These are phyloP conservation scores for Phytophthora melonis DNA, from an alignment of 352 stramenopile genomes.

Conservation along the genomic window DNA sequence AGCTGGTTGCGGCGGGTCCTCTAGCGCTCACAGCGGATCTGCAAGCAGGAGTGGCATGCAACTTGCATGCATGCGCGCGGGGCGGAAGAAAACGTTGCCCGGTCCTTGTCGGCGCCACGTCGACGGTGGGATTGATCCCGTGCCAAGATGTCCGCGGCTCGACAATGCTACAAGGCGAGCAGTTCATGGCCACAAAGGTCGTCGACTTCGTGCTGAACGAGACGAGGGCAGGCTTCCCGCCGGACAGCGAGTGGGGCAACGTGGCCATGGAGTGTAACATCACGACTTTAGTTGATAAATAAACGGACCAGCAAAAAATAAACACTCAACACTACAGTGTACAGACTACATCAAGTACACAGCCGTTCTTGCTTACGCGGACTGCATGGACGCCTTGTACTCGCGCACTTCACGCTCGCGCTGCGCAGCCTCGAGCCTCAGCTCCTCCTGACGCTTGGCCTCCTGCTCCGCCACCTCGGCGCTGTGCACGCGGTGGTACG, in stretches of 20 bases:
- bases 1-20: not conserved
- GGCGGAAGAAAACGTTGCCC: conserved; percentile 32
- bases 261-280: not conserved
- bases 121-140: conserved; percentile 24
- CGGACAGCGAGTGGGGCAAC: not conserved
- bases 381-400: conserved; percentile 61
- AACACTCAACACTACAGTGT: not conserved
- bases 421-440: conserved; percentile 56
- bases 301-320: conserved; percentile 1
- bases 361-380: conserved; percentile 1
- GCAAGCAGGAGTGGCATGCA: conserved; percentile 23
- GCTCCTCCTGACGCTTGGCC: conserved; percentile 49
- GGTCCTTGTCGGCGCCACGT: not conserved
- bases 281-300: conserved; percentile 24
- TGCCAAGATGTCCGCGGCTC: conserved; percentile 17
- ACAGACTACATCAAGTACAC: not conserved
- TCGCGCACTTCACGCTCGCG: conserved; percentile 66
- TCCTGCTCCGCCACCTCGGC: conserved; percentile 63
- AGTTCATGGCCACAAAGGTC: not conserved
- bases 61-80: not conserved
- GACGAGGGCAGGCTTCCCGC: not conserved
- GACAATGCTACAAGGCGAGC: conserved; percentile 10
- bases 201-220: conserved; percentile 10
- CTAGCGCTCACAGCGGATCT: not conserved
- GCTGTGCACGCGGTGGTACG: conserved; percentile 78